Conservation (phyloP, 2,329 filamentous ascomycete species). For the Aureobasidium sp. region DNA sequence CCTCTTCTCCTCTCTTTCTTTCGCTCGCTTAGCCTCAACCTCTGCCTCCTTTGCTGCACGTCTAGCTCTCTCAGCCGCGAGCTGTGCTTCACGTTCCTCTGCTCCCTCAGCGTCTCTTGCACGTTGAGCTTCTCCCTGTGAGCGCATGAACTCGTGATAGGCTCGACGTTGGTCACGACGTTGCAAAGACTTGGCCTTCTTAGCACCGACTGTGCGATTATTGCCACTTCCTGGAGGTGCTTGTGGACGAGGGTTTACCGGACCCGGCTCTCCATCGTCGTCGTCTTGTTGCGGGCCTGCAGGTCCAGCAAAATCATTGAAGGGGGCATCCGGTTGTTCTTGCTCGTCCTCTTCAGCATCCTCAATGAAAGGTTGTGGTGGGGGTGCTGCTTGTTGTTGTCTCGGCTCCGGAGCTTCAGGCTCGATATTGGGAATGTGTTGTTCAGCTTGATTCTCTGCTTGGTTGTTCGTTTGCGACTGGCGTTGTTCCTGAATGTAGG, state of each 20-base stretch:
- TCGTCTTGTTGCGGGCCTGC: neutral
- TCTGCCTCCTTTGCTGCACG: slow-evolving; percentile 36
- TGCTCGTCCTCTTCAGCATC: slow-evolving; percentile 15
- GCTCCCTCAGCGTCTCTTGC: slow-evolving; percentile 36
- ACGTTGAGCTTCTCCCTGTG: slow-evolving; percentile 41
- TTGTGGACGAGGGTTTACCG: slow-evolving; percentile 24
- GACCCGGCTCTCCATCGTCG: slow-evolving; percentile 26
- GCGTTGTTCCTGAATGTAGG: slow-evolving; percentile 24
- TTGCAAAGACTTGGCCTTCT: slow-evolving; percentile 43
- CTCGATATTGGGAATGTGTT: neutral
- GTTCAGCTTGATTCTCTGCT: slow-evolving; percentile 11
- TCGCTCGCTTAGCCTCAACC: slow-evolving; percentile 34
- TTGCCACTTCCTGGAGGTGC: slow-evolving; percentile 11
- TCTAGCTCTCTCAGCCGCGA: slow-evolving; percentile 35
- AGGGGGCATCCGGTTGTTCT: slow-evolving; percentile 3
- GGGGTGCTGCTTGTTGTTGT: neutral
- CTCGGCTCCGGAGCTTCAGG: neutral
- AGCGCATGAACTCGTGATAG: slow-evolving; percentile 45
- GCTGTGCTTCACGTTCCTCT: slow-evolving; percentile 38
- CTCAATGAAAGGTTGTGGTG: slow-evolving; percentile 3
- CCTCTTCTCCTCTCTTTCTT: slow-evolving; percentile 34
- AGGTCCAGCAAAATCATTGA: neutral
- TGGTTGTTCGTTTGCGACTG: neutral
- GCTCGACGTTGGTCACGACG: slow-evolving; percentile 36
- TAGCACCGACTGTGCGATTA: slow-evolving; percentile 36